Percentiles rank a stretch among this genome's conserved stretches.
Conservation (phyloP, 768 basidiomycete species). For the Favolaschia claudopus region DNA sequence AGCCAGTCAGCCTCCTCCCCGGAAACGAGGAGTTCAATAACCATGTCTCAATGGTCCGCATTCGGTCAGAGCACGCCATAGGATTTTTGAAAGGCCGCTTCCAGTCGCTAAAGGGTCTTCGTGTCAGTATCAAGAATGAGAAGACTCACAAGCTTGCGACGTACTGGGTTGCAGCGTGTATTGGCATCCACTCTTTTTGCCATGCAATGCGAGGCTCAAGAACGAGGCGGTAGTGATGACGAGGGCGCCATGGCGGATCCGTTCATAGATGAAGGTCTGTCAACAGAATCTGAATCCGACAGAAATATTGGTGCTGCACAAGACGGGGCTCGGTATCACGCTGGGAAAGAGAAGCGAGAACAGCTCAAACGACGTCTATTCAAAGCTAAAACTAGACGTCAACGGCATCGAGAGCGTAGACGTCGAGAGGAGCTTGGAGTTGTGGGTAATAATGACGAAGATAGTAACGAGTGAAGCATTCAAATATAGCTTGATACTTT, state of each 20-base stretch:
- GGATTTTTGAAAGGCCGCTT: conserved; percentile 41
- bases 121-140: conserved; percentile 30
- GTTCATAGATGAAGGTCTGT: conserved; percentile 6
- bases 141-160: conserved; percentile 26
- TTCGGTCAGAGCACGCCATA: conserved; percentile 40
- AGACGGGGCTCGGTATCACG: not conserved
- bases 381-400: too few relatives aligned
- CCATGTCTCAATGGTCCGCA: conserved; percentile 34
- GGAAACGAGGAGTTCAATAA: conserved; percentile 35
- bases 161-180: conserved; percentile 40
- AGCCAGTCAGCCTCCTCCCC: conserved; percentile 16
- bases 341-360: too few relatives aligned
- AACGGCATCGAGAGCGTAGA: too few relatives aligned
- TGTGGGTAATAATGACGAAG: too few relatives aligned
- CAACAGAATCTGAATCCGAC: not conserved
- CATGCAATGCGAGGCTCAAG: conserved; percentile 33
- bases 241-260: conserved; percentile 5
- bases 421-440: too few relatives aligned
- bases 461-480: too few relatives aligned
- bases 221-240: not conserved
- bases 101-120: conserved; percentile 34
- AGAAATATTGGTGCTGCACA: not conserved
- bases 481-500: too few relatives aligned
- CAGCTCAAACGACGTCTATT: too few relatives aligned
- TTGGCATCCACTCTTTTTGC: conserved; percentile 40